These are phyloP conservation scores for Parasitella parasitica DNA, from an alignment of 371 early-diverging fungal species.

Conservation along the genomic window DNA sequence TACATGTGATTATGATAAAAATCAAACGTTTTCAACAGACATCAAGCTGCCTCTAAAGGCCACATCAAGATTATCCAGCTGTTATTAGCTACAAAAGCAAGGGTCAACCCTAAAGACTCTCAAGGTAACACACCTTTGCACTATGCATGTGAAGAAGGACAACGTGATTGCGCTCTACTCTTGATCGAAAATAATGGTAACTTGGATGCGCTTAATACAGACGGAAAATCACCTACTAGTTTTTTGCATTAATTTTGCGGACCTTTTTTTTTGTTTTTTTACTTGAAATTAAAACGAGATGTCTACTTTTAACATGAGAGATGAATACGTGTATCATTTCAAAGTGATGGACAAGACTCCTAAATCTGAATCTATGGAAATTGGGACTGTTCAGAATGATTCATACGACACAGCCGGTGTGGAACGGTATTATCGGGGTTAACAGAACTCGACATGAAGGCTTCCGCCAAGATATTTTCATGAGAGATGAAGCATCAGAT, in stretches of 20 bases:
- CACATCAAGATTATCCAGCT: conserved; percentile 44
- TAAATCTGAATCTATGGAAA: conserved; percentile 6
- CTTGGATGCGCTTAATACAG: conserved; percentile 42
- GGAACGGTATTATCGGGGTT: conserved; percentile 7
- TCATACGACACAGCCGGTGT: conserved; percentile 8
- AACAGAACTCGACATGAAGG: conserved; percentile 11
- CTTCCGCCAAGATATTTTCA: conserved; percentile 12
- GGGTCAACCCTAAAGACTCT: conserved; percentile 51
- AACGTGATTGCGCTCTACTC: conserved; percentile 50
- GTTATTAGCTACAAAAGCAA: conserved; percentile 41
- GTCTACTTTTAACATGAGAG: conserved; percentile 7
- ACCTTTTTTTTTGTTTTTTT: too few relatives aligned
- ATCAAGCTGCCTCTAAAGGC: conserved; percentile 54
- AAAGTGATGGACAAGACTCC: conserved; percentile 9
- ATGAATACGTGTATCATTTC: conserved; percentile 11
- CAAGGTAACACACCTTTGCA: conserved; percentile 62
- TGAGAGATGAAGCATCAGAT: conserved; percentile 5
- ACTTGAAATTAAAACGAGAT: conserved; percentile 1
- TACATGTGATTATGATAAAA: neutral
- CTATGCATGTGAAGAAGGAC: conserved; percentile 64
- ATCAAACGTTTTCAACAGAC: conserved; percentile 27
- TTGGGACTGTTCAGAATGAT: conserved; percentile 5
- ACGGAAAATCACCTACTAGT: conserved; percentile 44
- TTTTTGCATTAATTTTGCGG: too few relatives aligned
- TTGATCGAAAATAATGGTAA: conserved; percentile 52